Conservation (phyloP, 225 moss, liverwort and hornwort species). For the Polytrichum formosum region DNA sequence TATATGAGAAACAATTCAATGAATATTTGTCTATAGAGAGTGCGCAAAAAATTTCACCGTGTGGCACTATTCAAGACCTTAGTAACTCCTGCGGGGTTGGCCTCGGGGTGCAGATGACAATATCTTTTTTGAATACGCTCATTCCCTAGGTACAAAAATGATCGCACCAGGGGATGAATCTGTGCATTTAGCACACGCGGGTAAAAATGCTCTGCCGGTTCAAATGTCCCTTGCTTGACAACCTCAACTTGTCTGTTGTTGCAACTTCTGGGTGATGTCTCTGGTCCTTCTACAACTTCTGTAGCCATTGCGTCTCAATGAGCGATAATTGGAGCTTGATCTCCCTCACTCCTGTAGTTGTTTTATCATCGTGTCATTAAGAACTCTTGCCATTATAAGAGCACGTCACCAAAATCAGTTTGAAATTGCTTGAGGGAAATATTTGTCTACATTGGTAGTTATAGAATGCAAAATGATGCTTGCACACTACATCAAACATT, state of each 20-base stretch:
- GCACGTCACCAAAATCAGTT: too few species aligned
- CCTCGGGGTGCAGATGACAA: conserved; percentile 43
- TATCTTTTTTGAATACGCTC: conserved; percentile 39
- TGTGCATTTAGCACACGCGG: conserved; percentile 41
- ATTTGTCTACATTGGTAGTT: too few species aligned
- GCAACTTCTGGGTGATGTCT: conserved; percentile 6
- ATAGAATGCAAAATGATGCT: too few species aligned
- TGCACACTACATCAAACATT: too few species aligned
- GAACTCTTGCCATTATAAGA: too few species aligned
- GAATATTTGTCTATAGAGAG: too few species aligned
- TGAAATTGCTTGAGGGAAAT: too few species aligned
- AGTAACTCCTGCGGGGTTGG: conserved; percentile 23
- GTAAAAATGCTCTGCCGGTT: conserved; percentile 33
- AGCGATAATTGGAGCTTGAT: too few species aligned
- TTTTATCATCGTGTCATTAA: too few species aligned
- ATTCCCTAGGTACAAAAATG: conserved; percentile 39
- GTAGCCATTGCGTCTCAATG: not conserved
- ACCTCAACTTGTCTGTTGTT: conserved; percentile 22
- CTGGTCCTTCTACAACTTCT: conserved; percentile 2
- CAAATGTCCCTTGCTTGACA: conserved; percentile 37
- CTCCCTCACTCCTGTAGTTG: too few species aligned
- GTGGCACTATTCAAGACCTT: conserved; percentile 33
- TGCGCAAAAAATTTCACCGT: conserved; percentile 8
- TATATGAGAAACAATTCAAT: too few species aligned
- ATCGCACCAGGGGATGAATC: conserved; percentile 41